phyloP scores from a whole-genome alignment of 306 rosid genomes.

The Fragaria ananassa region DNA sequence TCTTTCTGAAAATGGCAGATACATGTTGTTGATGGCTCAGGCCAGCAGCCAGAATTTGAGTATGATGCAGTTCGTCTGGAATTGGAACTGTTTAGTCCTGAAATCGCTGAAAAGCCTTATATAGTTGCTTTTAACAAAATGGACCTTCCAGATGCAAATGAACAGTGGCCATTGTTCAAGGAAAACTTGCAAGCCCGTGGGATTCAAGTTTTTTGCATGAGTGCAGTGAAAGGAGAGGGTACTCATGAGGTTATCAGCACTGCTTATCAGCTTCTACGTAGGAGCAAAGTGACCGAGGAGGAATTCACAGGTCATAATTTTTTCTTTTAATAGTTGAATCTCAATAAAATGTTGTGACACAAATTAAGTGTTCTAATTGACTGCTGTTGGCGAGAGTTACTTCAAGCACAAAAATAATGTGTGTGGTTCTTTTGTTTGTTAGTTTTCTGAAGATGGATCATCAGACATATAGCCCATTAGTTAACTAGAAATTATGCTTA shows the following conservation, averaged over 20 bases:
- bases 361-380: neutral
- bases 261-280: constrained; percentile 59
- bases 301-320: constrained; percentile 50
- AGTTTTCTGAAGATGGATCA: neutral
- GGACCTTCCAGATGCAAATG: constrained; percentile 95
- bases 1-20: constrained; percentile 44
- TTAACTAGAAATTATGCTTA: neutral
- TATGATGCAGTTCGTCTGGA: constrained; percentile 94
- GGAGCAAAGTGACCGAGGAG: constrained; percentile 45
- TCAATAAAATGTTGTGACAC: neutral
- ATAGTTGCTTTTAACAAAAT: constrained; percentile 85
- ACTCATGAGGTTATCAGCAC: constrained; percentile 71
- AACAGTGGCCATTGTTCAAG: constrained; percentile 78
- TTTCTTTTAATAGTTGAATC: no score
- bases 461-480: neutral
- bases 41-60: constrained; percentile 85
- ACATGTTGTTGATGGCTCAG: constrained; percentile 90
- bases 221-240: constrained; percentile 77
- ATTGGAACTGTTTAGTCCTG: constrained; percentile 83
- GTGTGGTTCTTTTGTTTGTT: neutral
- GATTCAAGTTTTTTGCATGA: constrained; percentile 73
- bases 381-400: neutral
- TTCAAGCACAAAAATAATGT: neutral
- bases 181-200: constrained; percentile 64
- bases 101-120: constrained; percentile 84